Evolutionary conservation across 345 rosid species (phyloP).

Genomic region (Corchorus capsularis): DNA sequence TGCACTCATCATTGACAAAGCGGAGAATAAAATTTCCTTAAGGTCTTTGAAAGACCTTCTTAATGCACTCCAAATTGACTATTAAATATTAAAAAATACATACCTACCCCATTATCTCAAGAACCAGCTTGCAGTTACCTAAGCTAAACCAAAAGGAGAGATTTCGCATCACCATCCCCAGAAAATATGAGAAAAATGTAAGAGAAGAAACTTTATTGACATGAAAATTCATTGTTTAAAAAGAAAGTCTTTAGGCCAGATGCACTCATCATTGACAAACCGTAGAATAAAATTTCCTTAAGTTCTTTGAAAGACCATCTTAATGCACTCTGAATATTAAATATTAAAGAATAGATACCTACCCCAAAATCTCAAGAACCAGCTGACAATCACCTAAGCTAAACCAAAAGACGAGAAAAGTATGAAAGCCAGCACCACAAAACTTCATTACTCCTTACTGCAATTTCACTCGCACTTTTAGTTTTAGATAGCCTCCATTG

Average conservation of each 20-base stretch:
- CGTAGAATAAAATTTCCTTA: background rate
- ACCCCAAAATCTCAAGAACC: background rate
- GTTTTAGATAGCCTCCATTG: background rate
- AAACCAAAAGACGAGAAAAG: background rate
- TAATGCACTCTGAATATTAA: background rate
- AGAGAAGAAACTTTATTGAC: background rate
- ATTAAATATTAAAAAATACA: background rate
- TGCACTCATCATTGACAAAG: conserved; percentile 9
- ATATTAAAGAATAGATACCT: background rate
- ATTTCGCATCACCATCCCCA: background rate
- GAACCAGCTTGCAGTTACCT: no score
- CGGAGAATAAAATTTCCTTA: background rate
- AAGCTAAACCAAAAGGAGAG: background rate
- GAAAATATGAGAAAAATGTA: background rate
- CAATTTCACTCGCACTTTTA: background rate
- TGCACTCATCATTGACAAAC: conserved; percentile 6
- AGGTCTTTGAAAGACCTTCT: background rate
- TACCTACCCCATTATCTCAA: background rate
- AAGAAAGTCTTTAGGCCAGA: background rate
- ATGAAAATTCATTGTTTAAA: background rate
- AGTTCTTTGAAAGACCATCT: background rate
- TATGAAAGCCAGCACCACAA: background rate
- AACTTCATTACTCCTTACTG: conserved; percentile 10
- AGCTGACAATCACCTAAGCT: background rate
- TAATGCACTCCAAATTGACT: background rate